Evolutionary conservation across 2,329 filamentous ascomycete species (phyloP).

Genomic region (Grosmannia penicillata): DNA sequence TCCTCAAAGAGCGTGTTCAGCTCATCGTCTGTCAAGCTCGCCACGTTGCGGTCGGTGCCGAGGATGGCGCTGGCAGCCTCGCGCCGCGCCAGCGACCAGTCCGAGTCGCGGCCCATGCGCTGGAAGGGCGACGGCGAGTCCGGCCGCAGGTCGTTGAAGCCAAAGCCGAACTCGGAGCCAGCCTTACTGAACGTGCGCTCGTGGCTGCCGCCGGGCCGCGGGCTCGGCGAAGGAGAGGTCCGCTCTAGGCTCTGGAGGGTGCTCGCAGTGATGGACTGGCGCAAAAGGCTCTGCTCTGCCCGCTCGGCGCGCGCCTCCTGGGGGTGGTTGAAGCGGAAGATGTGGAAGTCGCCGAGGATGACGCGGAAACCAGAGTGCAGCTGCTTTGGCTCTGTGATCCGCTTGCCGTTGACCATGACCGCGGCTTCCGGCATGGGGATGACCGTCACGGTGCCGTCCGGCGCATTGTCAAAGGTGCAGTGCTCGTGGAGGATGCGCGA

Average conservation of each 20-base stretch:
- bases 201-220: conserved; percentile 47
- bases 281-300: conserved; percentile 69
- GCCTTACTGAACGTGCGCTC: conserved; percentile 69
- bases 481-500: conserved; percentile 86
- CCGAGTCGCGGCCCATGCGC: conserved; percentile 61
- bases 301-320: conserved; percentile 89
- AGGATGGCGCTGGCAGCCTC: conserved; percentile 88
- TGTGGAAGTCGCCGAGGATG: conserved; percentile 95
- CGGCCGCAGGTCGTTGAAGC: conserved; percentile 58
- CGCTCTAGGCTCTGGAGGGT: conserved; percentile 45
- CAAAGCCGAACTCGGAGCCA: conserved; percentile 51
- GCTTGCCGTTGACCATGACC: conserved; percentile 94
- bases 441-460: conserved; percentile 84
- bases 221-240: conserved; percentile 39
- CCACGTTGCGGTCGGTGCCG: conserved; percentile 82
- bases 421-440: conserved; percentile 82
- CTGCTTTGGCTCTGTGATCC: conserved; percentile 71
- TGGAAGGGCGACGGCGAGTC: conserved; percentile 61
- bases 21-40: conserved; percentile 82
- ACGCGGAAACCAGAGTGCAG: conserved; percentile 87
- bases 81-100: conserved; percentile 86
- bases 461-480: conserved; percentile 77
- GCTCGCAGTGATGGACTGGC: conserved; percentile 60
- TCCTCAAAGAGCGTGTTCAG: conserved; percentile 89
- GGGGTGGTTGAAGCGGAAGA: conserved; percentile 96